Evolutionary conservation across 192 early-diverging fungal species (phyloP).

Genomic region (Linderina pennispora): DNA sequence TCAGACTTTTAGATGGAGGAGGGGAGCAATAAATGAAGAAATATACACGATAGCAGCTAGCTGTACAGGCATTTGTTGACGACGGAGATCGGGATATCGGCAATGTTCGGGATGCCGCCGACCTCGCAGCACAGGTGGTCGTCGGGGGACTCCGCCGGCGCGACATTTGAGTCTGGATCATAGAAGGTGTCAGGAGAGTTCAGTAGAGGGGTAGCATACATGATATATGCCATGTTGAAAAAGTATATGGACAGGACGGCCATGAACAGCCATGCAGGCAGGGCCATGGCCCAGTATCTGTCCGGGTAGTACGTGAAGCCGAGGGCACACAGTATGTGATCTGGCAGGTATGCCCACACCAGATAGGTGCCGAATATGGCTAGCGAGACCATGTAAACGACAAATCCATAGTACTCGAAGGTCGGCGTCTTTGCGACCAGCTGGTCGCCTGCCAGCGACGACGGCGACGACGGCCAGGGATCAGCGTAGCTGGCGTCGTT

Average conservation of each 20-base stretch:
- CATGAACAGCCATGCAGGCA: conserved; percentile 74
- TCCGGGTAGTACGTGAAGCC: conserved; percentile 84
- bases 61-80: conserved; percentile 69
- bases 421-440: conserved; percentile 59
- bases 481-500: conserved; percentile 20
- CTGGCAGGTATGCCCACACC: conserved; percentile 79
- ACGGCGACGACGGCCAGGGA: conserved; percentile 14
- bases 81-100: conserved; percentile 52
- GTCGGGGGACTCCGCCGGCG: background rate
- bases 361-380: conserved; percentile 71
- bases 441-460: conserved; percentile 12
- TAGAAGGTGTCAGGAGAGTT: conserved; percentile 69
- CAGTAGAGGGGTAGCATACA: conserved; percentile 71
- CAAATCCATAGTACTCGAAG: conserved; percentile 87
- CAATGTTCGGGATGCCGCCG: conserved; percentile 38
- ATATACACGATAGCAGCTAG: too few relatives aligned
- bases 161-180: conserved; percentile 43
- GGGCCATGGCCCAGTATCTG: conserved; percentile 75
- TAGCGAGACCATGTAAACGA: conserved; percentile 73
- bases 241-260: conserved; percentile 68
- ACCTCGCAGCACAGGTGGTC: conserved; percentile 26
- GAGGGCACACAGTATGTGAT: conserved; percentile 58
- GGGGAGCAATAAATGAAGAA: too few relatives aligned
- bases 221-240: conserved; percentile 69
- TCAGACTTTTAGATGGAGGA: conserved; percentile 69